A percentile compares a stretch with the other conserved stretches of the same genome.
phyloP scores from a whole-genome alignment of 2,329 filamentous ascomycete species.

The Fusarium sp. region DNA sequence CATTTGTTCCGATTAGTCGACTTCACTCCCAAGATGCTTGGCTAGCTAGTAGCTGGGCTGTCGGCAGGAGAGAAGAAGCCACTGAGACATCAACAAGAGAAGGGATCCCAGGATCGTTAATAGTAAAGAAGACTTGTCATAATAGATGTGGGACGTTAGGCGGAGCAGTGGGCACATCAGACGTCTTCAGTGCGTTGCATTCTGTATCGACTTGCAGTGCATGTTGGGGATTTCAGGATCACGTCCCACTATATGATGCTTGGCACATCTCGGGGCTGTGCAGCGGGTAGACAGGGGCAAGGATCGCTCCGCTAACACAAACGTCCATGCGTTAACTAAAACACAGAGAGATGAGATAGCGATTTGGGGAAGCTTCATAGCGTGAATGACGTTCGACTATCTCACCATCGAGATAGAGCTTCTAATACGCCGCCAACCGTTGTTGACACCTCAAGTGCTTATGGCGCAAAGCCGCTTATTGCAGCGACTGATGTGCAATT shows the following conservation, averaged over 20 bases:
- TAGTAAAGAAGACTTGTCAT: conserved; percentile 12
- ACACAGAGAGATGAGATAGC: conserved; percentile 26
- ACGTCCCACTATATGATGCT: conserved; percentile 38
- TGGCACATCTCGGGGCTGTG: conserved; percentile 48
- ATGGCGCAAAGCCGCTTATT: conserved; percentile 16
- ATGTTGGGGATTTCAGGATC: conserved; percentile 38
- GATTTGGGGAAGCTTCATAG: conserved; percentile 37
- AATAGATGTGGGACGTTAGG: conserved; percentile 37
- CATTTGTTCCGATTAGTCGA: conserved; percentile 28
- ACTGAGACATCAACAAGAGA: conserved; percentile 29
- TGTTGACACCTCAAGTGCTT: conserved; percentile 32
- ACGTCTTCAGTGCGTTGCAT: neutral
- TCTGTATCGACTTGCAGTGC: conserved; percentile 31
- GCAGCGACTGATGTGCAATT: neutral
- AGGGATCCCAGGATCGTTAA: conserved; percentile 13
- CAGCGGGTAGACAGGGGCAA: conserved; percentile 45
- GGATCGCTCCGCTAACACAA: conserved; percentile 20
- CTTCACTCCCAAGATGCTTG: conserved; percentile 24
- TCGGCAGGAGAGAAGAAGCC: conserved; percentile 20
- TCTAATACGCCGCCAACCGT: conserved; percentile 16
- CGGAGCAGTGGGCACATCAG: conserved; percentile 19
- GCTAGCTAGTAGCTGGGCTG: neutral
- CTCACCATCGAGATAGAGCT: conserved; percentile 17
- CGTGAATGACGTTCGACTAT: conserved; percentile 33
- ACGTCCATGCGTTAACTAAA: conserved; percentile 23